Base-by-base conservation (phyloP, 495 filamentous ascomycete species). In the Cercophora newfieldiana region DNA sequence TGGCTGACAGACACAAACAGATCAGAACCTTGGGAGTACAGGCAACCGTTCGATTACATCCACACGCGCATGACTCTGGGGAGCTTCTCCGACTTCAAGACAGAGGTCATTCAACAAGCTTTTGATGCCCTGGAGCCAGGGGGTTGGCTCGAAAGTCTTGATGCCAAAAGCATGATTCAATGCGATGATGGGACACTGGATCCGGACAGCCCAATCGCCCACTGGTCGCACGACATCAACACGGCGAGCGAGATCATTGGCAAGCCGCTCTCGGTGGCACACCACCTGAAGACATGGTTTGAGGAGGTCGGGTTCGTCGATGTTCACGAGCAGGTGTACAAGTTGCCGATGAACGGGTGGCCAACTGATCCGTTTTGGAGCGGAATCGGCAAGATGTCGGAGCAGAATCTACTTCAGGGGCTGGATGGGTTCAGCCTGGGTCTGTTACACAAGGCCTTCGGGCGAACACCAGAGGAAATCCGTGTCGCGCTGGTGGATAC, bases 121-220 rank as follows among this genome's bases (percentile, higher is more conserved):
- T 81, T 77, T 50, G 59, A 81, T 47, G 81, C 87, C 60, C 79
- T 87, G 22, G 82, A 84, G 67, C 87, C 88, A 0, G 88, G 88
- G n/a, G 88, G 87, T 31, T 90, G 83, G 72, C 74, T 90, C 50
- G 88, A 91, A 74, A 82, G 82, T 63, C 86, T 90, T 65, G 89
- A 91, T 65, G 67, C 87, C 26, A 81, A 85, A 60, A 78, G 77
- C n/a, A 79, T 78, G n/a, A 82, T 82, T 4, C 72, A 74, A 60
- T 88, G 85, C 67, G 88, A 91, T 67, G 88, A 91, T 64, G 83
- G 76, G 10, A 86, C 85, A 3, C 82, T 91, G 77, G 65, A 74
- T 0, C 53, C 60, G 4, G 71, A 75, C 63, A 75, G 63, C 50
- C 77, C 76, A 3, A 77, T 86, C 26, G 76, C 81, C 26, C 80